Evolutionary conservation across 164 flowering plant genomes (phyloP).

Genomic region (Protea cynaroides): DNA sequence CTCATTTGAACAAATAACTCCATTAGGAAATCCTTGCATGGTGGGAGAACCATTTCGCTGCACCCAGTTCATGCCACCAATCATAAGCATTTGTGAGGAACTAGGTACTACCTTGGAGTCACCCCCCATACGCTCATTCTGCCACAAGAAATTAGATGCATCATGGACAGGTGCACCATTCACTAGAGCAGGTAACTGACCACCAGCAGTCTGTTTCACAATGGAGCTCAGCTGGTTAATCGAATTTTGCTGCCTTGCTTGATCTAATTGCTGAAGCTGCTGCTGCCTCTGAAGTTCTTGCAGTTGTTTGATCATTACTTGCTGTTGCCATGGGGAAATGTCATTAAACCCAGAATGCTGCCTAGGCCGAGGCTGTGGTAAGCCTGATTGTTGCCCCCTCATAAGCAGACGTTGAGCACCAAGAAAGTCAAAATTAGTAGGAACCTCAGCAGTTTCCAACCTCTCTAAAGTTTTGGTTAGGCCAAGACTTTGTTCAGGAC

Average conservation of each 20-base stretch:
- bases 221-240: conserved; percentile 31
- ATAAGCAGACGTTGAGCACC: conserved; percentile 25
- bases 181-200: conserved; percentile 33
- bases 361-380: conserved; percentile 34
- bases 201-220: conserved; percentile 33
- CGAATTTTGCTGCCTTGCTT: conserved; percentile 40
- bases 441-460: conserved; percentile 26
- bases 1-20: conserved; percentile 31
- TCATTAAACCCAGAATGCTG: conserved; percentile 48
- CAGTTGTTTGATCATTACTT: conserved; percentile 52
- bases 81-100: conserved; percentile 36
- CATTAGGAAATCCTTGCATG: conserved; percentile 41
- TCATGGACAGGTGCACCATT: conserved; percentile 44
- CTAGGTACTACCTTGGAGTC: conserved; percentile 16
- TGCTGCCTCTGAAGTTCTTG: conserved; percentile 67
- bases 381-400: conserved; percentile 31
- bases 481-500: conserved; percentile 19
- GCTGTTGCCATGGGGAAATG: conserved; percentile 56
- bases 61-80: conserved; percentile 32
- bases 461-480: conserved; percentile 19
- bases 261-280: conserved; percentile 50
- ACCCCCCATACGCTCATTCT: conserved; percentile 18
- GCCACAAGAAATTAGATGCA: conserved; percentile 24
- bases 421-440: conserved; percentile 25
- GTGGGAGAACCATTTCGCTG: conserved; percentile 37